phyloP scores from a whole-genome alignment of 75 land plant genomes.

The Ceratopteris richardii region DNA sequence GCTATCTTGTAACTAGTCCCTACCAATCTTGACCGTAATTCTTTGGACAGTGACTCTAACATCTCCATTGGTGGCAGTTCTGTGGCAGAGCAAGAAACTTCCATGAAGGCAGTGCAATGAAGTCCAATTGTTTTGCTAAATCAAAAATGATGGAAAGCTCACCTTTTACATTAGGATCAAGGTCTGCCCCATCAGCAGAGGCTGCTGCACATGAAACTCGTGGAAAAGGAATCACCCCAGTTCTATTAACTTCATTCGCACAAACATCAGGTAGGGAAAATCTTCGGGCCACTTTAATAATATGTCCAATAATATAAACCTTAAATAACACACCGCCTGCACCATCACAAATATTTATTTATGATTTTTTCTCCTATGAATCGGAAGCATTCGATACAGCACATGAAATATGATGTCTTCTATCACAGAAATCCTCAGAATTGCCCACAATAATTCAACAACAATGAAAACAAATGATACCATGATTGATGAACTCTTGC shows the following conservation, averaged over 20 bases:
- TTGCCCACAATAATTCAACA: too few species aligned
- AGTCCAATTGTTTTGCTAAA: not conserved
- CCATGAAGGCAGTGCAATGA: not conserved
- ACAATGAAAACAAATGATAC: slow-evolving; percentile 9
- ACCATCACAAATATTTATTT: too few species aligned
- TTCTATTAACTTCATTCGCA: slow-evolving; percentile 22
- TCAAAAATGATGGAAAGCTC: slow-evolving; percentile 1
- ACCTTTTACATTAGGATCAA: slow-evolving; percentile 20
- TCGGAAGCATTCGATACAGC: too few species aligned
- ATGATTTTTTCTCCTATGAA: too few species aligned
- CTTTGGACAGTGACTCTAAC: slow-evolving; percentile 61
- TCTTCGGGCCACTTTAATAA: slow-evolving; percentile 65
- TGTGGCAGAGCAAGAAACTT: slow-evolving; percentile 7
- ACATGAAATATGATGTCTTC: not conserved
- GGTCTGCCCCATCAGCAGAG: slow-evolving; percentile 14
- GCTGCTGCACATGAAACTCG: slow-evolving; percentile 26
- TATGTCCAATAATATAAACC: slow-evolving; percentile 32
- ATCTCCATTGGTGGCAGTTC: slow-evolving; percentile 77
- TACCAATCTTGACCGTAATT: slow-evolving; percentile 72
- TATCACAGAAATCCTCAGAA: too few species aligned
- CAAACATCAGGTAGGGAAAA: slow-evolving; percentile 74
- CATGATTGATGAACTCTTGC: slow-evolving; percentile 89
- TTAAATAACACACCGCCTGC: slow-evolving; percentile 31
- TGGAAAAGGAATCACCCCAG: slow-evolving; percentile 21
- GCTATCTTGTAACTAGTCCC: not conserved